phyloP scores from a whole-genome alignment of 2,329 filamentous ascomycete species.

The Nigrospora sphaerica region DNA sequence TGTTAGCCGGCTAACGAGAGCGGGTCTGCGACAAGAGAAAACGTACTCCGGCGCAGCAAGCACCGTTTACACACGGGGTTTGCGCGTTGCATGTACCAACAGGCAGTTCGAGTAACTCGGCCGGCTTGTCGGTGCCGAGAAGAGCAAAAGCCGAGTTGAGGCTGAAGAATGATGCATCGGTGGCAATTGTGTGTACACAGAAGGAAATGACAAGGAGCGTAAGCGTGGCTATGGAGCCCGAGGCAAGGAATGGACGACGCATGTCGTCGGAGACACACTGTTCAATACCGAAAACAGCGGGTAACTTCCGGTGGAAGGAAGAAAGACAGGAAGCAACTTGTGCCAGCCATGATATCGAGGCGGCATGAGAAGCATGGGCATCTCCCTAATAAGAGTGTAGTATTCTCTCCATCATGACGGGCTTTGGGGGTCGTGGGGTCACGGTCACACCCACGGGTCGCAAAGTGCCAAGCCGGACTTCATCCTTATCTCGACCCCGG shows the following conservation, averaged over 20 bases:
- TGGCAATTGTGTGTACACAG: neutral
- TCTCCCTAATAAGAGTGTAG: too few relatives aligned
- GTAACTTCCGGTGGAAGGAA: too few relatives aligned
- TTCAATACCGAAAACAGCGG: too few relatives aligned
- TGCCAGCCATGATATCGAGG: too few relatives aligned
- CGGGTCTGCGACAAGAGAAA: neutral
- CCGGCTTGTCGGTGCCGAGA: neutral
- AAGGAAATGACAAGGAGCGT: neutral
- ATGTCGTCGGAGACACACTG: neutral
- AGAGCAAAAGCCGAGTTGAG: neutral
- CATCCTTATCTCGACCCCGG: too few relatives aligned
- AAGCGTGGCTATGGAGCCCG: neutral
- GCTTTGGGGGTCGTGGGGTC: too few relatives aligned
- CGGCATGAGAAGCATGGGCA: too few relatives aligned
- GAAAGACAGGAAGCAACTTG: too few relatives aligned
- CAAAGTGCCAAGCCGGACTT: too few relatives aligned
- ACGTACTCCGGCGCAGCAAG: slow-evolving; percentile 13
- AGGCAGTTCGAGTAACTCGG: neutral
- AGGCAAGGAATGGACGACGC: neutral
- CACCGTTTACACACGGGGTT: slow-evolving; percentile 14
- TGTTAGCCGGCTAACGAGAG: neutral
- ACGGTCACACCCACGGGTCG: too few relatives aligned
- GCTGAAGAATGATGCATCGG: neutral
- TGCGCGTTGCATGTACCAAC: slow-evolving; percentile 7
- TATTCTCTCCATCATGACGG: too few relatives aligned